Percentiles rank a stretch among this genome's conserved stretches.
Conservation (phyloP, 1,284 basidiomycete species). For the Rugosomyces carneus region DNA sequence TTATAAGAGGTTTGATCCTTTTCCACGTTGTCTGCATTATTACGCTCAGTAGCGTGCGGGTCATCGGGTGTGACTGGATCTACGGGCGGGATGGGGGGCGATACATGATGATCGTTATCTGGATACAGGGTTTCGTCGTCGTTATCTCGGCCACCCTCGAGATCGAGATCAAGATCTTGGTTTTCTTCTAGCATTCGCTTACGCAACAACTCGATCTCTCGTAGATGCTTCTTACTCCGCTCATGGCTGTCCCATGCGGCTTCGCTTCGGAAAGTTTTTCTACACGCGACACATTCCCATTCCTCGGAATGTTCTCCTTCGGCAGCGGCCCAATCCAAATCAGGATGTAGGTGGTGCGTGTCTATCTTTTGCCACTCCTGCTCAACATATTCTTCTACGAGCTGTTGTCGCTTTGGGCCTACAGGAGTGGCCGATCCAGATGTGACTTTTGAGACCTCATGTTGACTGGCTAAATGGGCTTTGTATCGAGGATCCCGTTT, state of each 20-base stretch:
- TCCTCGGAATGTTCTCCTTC: constrained; percentile 70
- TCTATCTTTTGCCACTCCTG: constrained; percentile 81
- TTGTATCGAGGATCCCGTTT: constrained; percentile 95
- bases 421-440: constrained; percentile 26
- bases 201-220: constrained; percentile 74
- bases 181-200: constrained; percentile 76
- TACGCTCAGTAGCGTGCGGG: not conserved
- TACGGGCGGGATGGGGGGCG: constrained; percentile 5
- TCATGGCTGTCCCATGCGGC: constrained; percentile 97
- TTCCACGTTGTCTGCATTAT: constrained; percentile 5
- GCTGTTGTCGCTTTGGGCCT: constrained; percentile 17
- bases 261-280: constrained; percentile 87
- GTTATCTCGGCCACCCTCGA: constrained; percentile 23
- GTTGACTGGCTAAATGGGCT: constrained; percentile 53
- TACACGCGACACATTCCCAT: constrained; percentile 96
- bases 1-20: constrained; percentile 10
- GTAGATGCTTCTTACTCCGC: constrained; percentile 91
- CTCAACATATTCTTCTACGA: constrained; percentile 49
- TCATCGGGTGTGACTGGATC: not conserved
- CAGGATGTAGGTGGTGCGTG: constrained; percentile 39
- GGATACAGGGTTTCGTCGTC: constrained; percentile 19
- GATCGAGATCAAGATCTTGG: constrained; percentile 50
- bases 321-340: constrained; percentile 64
- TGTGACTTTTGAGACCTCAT: constrained; percentile 24
- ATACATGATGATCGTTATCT: not conserved